A percentile compares a stretch with the other conserved stretches of the same genome.
phyloP scores from a whole-genome alignment of 2,329 filamentous ascomycete genomes.

The Lasiodiplodia hormozganensis region DNA sequence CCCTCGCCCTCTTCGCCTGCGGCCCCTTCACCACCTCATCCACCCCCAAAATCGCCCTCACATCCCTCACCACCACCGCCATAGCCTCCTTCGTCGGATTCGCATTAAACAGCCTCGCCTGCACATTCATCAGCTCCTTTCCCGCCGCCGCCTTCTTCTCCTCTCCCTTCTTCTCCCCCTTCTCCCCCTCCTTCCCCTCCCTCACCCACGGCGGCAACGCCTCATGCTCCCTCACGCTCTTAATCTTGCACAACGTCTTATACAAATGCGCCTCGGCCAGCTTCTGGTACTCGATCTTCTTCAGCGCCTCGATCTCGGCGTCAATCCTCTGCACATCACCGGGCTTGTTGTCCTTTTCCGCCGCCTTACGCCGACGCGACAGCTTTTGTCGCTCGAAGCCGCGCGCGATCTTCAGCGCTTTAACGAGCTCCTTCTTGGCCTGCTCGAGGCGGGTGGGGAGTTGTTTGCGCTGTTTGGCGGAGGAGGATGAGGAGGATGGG shows the following conservation, averaged over 20 bases:
- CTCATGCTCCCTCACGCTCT: constrained; percentile 60
- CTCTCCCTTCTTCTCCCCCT: constrained; percentile 38
- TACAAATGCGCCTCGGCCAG: constrained; percentile 62
- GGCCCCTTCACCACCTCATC: constrained; percentile 10
- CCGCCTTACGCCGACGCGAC: constrained; percentile 64
- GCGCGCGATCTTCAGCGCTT: constrained; percentile 74
- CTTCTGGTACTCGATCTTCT: constrained; percentile 58
- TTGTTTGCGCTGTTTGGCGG: constrained; percentile 8
- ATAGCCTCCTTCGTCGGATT: constrained; percentile 64
- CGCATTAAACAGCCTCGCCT: constrained; percentile 66
- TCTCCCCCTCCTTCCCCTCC: constrained; percentile 44
- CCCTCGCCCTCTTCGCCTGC: constrained; percentile 9
- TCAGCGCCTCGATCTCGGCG: constrained; percentile 61
- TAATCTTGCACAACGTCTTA: constrained; percentile 64
- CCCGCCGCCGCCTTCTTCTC: constrained; percentile 47
- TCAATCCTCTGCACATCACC: constrained; percentile 65
- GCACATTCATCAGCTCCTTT: constrained; percentile 62
- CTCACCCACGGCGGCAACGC: constrained; percentile 52
- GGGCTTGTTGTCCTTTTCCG: constrained; percentile 55
- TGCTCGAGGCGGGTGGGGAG: constrained; percentile 55
- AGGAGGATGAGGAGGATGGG: constrained; percentile 19
- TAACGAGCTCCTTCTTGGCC: constrained; percentile 66
- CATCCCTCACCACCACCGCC: constrained; percentile 51
- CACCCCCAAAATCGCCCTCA: constrained; percentile 49
- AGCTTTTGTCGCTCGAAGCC: constrained; percentile 80